Evolutionary conservation across 2,329 filamentous ascomycete species (phyloP), one percentile per base, ranked within the genome.

Genomic region (Hypoxylon sp.): DNA sequence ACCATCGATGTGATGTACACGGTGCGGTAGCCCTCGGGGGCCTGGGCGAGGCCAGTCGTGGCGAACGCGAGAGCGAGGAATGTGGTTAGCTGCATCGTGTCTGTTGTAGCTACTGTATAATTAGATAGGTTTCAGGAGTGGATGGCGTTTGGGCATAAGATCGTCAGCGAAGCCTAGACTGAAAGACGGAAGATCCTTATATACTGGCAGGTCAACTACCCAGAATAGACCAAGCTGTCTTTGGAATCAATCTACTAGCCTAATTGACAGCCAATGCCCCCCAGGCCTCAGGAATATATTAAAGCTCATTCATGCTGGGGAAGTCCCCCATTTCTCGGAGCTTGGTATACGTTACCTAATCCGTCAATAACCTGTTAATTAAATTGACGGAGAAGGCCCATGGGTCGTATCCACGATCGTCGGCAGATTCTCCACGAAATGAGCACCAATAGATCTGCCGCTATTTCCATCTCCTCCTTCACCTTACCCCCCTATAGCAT

Each of bases 1-100:
- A 80, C 78, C 27, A 74, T 79, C 13, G 80, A 81, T 6, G 79
- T 81, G 70, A 82, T 80, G 70, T 79, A 78, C 8, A 82, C 81
- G 15, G 73, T 76, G 29, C 76, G 74, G 73, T 81, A 81, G 24
- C 80, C 80, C 27, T 77, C 79, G 0, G 80, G 78, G 17, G 72
- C 73, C 58, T 81, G 79, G 57, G 78, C 75, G 0, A 80, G 65
- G 66, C 77, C 76, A 1, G 77, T 75, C 10, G 79, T 76, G 32
- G 77, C 79, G 59, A 82, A 73, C 19, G 79, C 73, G 47, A 78
- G 69, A 3, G 78, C 42, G 54, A 79, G 48, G 50, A 80, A 31
- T 15, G 76, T 71, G 13, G 73, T 66, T 1, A 67, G n/a, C 31
- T 75, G 62, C 78, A 80, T 79, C 3, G 17, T 52, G 44, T 72